Evolutionary conservation across 2,329 filamentous ascomycete species (phyloP).

Genomic region (Tympanopsis confertula): DNA sequence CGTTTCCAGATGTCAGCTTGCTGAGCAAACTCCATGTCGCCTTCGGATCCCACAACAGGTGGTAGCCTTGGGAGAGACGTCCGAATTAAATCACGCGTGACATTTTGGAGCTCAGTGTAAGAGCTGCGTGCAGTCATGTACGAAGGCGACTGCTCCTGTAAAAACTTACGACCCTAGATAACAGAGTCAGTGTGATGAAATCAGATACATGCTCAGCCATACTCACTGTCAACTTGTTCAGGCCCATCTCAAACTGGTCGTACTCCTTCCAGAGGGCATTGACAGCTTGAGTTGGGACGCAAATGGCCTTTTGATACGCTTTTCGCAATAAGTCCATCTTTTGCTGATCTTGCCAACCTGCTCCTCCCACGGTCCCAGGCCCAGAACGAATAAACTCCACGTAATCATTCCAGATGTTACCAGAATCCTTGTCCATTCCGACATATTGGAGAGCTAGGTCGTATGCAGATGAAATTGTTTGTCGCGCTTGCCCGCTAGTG

Average conservation of each 20-base stretch:
- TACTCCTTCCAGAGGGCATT: constrained; percentile 94
- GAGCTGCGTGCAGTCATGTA: constrained; percentile 96
- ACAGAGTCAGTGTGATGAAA: constrained; percentile 8
- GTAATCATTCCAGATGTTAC: constrained; percentile 86
- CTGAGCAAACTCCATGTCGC: constrained; percentile 69
- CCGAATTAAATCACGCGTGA: constrained; percentile 65
- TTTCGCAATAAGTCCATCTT: constrained; percentile 93
- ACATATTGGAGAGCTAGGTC: constrained; percentile 85
- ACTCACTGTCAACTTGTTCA: constrained; percentile 82
- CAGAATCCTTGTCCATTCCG: constrained; percentile 82
- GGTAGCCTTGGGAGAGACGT: constrained; percentile 72
- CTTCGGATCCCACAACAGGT: constrained; percentile 75
- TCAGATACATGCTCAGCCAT: constrained; percentile 1
- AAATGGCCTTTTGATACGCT: constrained; percentile 81
- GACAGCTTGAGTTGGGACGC: constrained; percentile 72
- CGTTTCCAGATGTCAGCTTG: constrained; percentile 85
- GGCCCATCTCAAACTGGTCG: constrained; percentile 83
- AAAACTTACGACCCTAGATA: constrained; percentile 75
- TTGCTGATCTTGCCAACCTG: constrained; percentile 89
- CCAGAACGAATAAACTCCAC: constrained; percentile 84
- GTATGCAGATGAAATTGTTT: constrained; percentile 74
- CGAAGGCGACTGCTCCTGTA: constrained; percentile 81
- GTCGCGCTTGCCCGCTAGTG: constrained; percentile 62
- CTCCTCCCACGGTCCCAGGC: constrained; percentile 75
- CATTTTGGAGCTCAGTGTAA: constrained; percentile 80